Evolutionary conservation across 2,329 filamentous ascomycete species (phyloP), one percentile per base, ranked within the genome.

Genomic region (Arthrobotrys sinensis): DNA sequence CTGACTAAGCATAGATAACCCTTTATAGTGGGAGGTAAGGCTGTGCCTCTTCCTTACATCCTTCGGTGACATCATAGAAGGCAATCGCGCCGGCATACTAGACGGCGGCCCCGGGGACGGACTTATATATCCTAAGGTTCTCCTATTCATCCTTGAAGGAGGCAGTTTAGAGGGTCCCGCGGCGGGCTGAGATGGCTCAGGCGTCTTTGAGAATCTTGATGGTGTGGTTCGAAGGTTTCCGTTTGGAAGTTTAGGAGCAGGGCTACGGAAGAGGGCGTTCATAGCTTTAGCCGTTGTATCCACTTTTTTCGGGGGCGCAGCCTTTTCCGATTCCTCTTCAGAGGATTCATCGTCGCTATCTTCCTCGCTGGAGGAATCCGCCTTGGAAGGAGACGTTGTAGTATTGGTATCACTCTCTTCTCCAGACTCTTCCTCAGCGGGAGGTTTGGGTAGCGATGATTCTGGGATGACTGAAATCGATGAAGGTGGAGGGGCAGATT

Each of bases 41-140:
- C 72, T 76, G 34, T 65, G 65, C 14, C 65, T 50, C 34, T 76
- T 69, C 40, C 38, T 70, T 14, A 43, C 8, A 32, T 65, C 65
- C 64, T 70, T 69, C 40, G 64, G 40, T 43, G 72, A 62, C 36
- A 70, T 63, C 46, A 69, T 69, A 48, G 65, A 69, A 57, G 72
- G 72, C 28, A 76, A 53, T 4, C 72, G 45, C 28, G 72, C 65
- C 16, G 72, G 72, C 72, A 76, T 76, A 28, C 64, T 76, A n/a
- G 72, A 76, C 32, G 72, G 72, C 24, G 72, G 72, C 38, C 65
- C 65, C 4, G 72, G 72, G 55, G 72, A 76, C 36, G 72, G 72
- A 46, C 72, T 76, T 53, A 76, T 76, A 38, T 76, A 66, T 65
- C 72, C 72, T 24, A 76, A 62, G 65, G 72, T 76, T 24, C 64